phyloP scores from a whole-genome alignment of 2,329 filamentous ascomycete species.

The Monilinia vaccinii-corymbosi region DNA sequence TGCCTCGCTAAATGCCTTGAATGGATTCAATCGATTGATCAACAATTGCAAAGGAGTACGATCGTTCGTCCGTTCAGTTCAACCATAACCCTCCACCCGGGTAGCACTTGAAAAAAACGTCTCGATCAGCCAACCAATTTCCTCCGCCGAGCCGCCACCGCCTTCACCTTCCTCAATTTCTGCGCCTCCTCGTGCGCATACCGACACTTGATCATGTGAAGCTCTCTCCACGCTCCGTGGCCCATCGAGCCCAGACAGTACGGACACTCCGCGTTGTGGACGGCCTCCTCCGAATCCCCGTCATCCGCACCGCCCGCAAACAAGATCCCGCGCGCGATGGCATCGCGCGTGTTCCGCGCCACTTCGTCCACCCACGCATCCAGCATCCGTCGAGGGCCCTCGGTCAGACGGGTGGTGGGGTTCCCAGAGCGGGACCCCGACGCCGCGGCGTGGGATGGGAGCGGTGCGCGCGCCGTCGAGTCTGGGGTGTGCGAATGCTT shows the following conservation, averaged over 20 bases:
- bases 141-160: too few species aligned
- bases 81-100: too few species aligned
- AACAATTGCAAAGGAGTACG: too few species aligned
- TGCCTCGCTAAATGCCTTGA: too few species aligned
- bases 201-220: conserved; percentile 8
- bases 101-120: too few species aligned
- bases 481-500: background rate
- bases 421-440: too few species aligned
- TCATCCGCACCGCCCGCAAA: conserved; percentile 1
- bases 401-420: too few species aligned
- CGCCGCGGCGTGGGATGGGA: too few species aligned
- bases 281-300: too few species aligned
- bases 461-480: too few species aligned
- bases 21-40: too few species aligned
- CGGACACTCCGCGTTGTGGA: background rate
- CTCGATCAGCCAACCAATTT: background rate
- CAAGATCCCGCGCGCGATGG: background rate
- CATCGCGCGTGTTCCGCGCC: background rate
- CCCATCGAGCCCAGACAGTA: background rate
- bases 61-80: too few species aligned
- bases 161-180: background rate
- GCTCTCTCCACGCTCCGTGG: background rate
- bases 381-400: background rate
- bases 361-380: background rate
- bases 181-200: conserved; percentile 1